Conservation (phyloP, 495 filamentous ascomycete genomes). For the Astrothelium subdiscretum region DNA sequence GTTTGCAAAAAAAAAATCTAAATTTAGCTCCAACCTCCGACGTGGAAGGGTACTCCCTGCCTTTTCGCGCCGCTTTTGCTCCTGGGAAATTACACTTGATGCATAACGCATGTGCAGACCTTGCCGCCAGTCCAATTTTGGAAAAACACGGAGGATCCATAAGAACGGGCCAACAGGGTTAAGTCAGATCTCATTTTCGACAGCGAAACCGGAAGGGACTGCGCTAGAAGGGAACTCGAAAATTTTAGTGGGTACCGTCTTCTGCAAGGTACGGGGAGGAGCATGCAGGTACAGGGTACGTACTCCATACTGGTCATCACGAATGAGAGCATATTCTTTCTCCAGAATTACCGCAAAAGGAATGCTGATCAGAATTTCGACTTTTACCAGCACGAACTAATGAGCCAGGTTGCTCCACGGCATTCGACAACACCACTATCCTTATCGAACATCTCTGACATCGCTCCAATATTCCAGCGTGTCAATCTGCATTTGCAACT, state of each 20-base stretch:
- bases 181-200: not conserved
- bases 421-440: not conserved
- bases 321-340: not conserved
- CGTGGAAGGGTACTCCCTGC: not conserved
- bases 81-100: constrained; percentile 1
- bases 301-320: not conserved
- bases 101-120: not conserved
- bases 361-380: not conserved
- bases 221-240: not conserved
- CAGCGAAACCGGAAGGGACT: not conserved
- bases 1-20: not conserved
- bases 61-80: not conserved
- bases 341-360: not conserved
- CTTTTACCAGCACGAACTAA: not conserved
- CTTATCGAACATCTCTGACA: not conserved
- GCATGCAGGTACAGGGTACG: not conserved
- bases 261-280: not conserved
- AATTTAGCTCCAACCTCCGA: not conserved
- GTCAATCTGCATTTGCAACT: not conserved
- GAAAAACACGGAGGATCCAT: not conserved
- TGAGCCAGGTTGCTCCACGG: not conserved
- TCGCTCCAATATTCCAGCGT: not conserved
- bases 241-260: not conserved
- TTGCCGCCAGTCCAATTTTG: not conserved
- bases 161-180: not conserved